These are phyloP conservation scores for Sporodiniella umbellata DNA, from an alignment of 371 early-diverging fungal species.

Conservation along the genomic window DNA sequence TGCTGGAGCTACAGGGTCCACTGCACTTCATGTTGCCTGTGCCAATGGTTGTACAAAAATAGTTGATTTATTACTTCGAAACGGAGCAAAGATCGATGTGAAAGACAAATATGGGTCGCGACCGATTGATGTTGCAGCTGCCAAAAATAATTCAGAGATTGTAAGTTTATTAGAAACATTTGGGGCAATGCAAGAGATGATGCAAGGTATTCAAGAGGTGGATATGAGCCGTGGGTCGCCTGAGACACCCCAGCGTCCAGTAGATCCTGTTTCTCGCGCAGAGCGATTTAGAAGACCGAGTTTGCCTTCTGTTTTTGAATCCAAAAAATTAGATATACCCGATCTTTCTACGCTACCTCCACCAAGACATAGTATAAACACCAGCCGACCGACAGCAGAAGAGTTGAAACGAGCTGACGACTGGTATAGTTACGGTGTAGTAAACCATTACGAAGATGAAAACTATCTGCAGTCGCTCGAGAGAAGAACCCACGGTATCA, in stretches of 20 bases:
- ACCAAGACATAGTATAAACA: conserved; percentile 18
- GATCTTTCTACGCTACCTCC: conserved; percentile 21
- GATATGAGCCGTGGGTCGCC: not conserved
- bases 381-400: conserved; percentile 16
- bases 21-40: conserved; percentile 74
- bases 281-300: conserved; percentile 18
- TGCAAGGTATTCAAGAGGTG: conserved; percentile 24
- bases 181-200: conserved; percentile 21
- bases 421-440: conserved; percentile 28
- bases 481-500: conserved; percentile 35
- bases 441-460: conserved; percentile 26
- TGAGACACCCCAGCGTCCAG: conserved; percentile 11
- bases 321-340: conserved; percentile 18
- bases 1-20: conserved; percentile 53
- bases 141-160: conserved; percentile 56
- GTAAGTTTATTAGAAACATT: conserved; percentile 33
- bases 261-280: conserved; percentile 11
- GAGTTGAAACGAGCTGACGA: conserved; percentile 12
- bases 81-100: conserved; percentile 56
- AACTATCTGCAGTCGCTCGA: conserved; percentile 42
- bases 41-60: conserved; percentile 62
- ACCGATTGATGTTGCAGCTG: conserved; percentile 54
- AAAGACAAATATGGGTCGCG: conserved; percentile 67
- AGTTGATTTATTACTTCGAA: conserved; percentile 57
- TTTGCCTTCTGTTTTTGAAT: conserved; percentile 20